Base-by-base conservation (phyloP, 306 rosid species). In the Trifolium repens region DNA sequence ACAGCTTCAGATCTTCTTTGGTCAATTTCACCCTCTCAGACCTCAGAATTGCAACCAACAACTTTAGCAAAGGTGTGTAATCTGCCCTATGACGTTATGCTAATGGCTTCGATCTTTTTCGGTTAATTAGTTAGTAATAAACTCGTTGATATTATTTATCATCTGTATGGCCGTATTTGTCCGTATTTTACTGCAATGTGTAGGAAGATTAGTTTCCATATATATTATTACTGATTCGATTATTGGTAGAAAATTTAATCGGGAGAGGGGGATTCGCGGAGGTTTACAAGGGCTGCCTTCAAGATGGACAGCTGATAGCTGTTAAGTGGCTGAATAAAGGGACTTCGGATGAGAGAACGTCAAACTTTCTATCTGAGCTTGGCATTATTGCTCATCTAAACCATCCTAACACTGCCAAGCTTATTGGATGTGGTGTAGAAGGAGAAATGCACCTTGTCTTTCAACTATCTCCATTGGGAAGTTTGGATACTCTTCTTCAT, bases 201-300 rank as follows among this genome's bases (percentile, higher is more conserved):
- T n/a, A 50, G 24, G 57, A 50, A 50, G 24, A 50, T 16, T 50
- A 16, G 9, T 50, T 50, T 50, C 57, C 57, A 50, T 50, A 50
- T 50, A 50, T 50, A n/a, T 50, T 50, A 50, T 15, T 50, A 50
- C 22, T 50, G 57, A 50, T 50, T 50, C 1, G 57, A 2, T 76
- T 63, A 74, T 49, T 72, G 72, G 70, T 39, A 93, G 98, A 83
- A 34, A 87, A 91, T 60, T 22, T 83, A 71, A 91, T 93, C 43
- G 98, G 97, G 81, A 84, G 73, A 75, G 98, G 98, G 60, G 98
- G 98, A 15, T 91, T 40, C 58, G 87, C 92, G 2, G 84, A 88
- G 67, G 98, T 93, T 70, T 93, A 81, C 78, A 89, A 78, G 86
- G 98, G 96, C 22, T 5, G 84, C 12, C 81, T 93, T 55, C 79